phyloP scores from a whole-genome alignment of 176 grass and related monocot genomes.

The Guadua angustifolia region DNA sequence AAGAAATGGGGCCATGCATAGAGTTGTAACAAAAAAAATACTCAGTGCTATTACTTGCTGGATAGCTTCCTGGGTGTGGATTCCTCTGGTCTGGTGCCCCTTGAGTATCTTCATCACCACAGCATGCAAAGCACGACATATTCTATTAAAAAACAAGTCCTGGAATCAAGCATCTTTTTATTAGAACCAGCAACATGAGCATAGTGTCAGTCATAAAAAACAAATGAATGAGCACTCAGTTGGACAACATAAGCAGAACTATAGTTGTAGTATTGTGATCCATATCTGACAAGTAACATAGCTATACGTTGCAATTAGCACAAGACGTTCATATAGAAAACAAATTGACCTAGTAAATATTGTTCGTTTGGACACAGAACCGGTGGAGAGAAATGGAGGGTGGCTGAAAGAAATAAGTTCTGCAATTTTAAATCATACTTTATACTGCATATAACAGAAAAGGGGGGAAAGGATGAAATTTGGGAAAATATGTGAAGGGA shows the following conservation, averaged over 20 bases:
- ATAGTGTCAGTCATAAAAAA: background rate
- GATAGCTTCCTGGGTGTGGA: constrained; percentile 51
- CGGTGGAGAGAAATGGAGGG: constrained; percentile 13
- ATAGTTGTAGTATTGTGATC: constrained; percentile 2
- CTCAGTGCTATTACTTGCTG: constrained; percentile 54
- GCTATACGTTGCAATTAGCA: background rate
- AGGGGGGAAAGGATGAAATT: background rate
- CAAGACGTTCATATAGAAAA: background rate
- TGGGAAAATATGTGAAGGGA: background rate
- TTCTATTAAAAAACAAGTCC: constrained; percentile 38
- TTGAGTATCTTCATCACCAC: constrained; percentile 61
- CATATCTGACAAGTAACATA: background rate
- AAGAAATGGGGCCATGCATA: constrained; percentile 6
- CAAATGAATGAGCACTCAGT: background rate
- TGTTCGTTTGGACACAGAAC: background rate
- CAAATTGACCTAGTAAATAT: background rate
- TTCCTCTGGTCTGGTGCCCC: constrained; percentile 52
- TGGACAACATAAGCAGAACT: constrained; percentile 13
- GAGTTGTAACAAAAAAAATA: constrained; percentile 20
- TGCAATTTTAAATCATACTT: background rate
- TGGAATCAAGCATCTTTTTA: constrained; percentile 23
- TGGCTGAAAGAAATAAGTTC: background rate
- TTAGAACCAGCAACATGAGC: constrained; percentile 25
- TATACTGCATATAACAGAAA: background rate
- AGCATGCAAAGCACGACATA: constrained; percentile 70